Percentiles rank a stretch among this genome's conserved stretches.
Conservation (phyloP, 306 rosid species). For the Prunus kanzakura region DNA sequence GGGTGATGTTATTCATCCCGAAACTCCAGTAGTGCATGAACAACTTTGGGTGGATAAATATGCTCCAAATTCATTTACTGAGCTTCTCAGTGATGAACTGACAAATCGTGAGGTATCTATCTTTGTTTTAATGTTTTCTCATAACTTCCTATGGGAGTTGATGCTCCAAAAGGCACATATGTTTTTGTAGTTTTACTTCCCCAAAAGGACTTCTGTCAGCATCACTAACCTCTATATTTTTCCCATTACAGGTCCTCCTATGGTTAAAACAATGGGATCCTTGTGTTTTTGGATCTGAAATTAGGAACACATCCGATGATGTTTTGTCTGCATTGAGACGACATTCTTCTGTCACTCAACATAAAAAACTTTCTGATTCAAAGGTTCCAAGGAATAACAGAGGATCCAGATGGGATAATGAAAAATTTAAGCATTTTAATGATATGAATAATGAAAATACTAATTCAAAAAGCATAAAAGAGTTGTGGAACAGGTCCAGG, state of each 20-base stretch:
- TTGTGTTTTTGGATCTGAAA: slow-evolving; percentile 79
- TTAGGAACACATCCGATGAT: slow-evolving; percentile 78
- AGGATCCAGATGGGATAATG: slow-evolving; percentile 51
- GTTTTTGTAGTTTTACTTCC: slow-evolving; percentile 3
- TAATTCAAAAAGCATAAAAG: slow-evolving; percentile 45
- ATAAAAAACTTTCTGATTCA: slow-evolving; percentile 47
- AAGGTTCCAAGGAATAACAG: slow-evolving; percentile 48
- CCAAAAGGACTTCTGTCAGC: slow-evolving; percentile 1
- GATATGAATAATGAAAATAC: slow-evolving; percentile 33
- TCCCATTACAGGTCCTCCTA: slow-evolving; percentile 64
- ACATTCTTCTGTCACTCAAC: slow-evolving; percentile 70
- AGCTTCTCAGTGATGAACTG: slow-evolving; percentile 96
- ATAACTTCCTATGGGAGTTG: slow-evolving; percentile 1
- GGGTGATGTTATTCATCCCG: slow-evolving; percentile 46
- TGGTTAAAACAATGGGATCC: slow-evolving; percentile 99
- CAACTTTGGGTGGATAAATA: slow-evolving; percentile 97
- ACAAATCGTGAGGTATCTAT: slow-evolving; percentile 87
- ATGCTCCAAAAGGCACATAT: slow-evolving; percentile 5
- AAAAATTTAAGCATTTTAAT: slow-evolving; percentile 34
- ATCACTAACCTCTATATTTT: slow-evolving; percentile 14
- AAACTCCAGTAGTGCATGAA: slow-evolving; percentile 49
- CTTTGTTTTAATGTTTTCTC: slow-evolving; percentile 2
- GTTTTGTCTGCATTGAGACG: slow-evolving; percentile 83
- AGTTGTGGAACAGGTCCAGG: slow-evolving; percentile 41
- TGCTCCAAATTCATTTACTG: slow-evolving; percentile 81